These are phyloP conservation scores for Cyberlindnera saturnus DNA, from an alignment of 805 yeast species.

Conservation along the genomic window DNA sequence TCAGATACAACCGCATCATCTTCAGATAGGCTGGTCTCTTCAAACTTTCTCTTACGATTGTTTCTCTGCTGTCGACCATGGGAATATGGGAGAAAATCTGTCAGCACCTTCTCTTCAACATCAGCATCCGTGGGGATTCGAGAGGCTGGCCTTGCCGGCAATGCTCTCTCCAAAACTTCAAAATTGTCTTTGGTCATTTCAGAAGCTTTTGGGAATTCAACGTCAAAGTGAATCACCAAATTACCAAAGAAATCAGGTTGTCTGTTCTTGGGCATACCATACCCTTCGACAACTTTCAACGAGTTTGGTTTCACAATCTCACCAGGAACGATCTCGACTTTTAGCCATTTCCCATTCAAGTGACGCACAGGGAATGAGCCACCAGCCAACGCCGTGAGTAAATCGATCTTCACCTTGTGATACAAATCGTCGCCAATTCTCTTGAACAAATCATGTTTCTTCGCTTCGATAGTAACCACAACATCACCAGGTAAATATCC, in stretches of 20 bases:
- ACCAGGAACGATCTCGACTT: constrained; percentile 38
- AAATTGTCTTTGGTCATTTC: constrained; percentile 68
- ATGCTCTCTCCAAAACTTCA: constrained; percentile 58
- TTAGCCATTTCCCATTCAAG: constrained; percentile 30
- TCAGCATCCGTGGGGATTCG: constrained; percentile 61
- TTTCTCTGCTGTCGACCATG: constrained; percentile 1
- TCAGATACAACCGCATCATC: not conserved
- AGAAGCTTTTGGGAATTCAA: constrained; percentile 52
- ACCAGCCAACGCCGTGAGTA: constrained; percentile 53
- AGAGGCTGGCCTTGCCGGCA: constrained; percentile 66
- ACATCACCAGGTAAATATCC: constrained; percentile 63
- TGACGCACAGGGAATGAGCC: constrained; percentile 38
- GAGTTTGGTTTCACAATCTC: constrained; percentile 47
- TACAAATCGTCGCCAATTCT: constrained; percentile 41
- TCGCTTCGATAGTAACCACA: constrained; percentile 44
- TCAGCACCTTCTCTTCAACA: constrained; percentile 40
- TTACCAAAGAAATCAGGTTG: constrained; percentile 36
- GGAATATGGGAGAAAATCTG: constrained; percentile 8
- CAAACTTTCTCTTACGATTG: not conserved
- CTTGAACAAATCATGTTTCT: constrained; percentile 28
- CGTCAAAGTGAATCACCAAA: constrained; percentile 50
- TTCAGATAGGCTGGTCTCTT: not conserved
- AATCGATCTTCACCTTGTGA: constrained; percentile 39
- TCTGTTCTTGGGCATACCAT: constrained; percentile 53
- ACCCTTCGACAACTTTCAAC: constrained; percentile 40